Evolutionary conservation across 176 grass and related monocot species (phyloP).

Genomic region (Rhipidocladum racemiflorum): DNA sequence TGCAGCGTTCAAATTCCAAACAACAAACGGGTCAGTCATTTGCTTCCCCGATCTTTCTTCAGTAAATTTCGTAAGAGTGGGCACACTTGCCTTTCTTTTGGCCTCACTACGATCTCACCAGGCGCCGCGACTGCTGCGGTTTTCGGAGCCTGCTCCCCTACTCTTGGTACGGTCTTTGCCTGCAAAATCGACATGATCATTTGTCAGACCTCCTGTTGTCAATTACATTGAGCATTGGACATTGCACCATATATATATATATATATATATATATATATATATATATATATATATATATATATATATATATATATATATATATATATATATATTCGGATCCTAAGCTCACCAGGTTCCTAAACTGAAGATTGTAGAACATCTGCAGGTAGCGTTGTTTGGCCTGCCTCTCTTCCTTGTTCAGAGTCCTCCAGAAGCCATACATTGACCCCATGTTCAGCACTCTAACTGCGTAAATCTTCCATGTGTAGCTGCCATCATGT

Average conservation of each 20-base stretch:
- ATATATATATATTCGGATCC: neutral
- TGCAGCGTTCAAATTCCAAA: constrained; percentile 25
- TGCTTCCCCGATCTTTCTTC: constrained; percentile 37
- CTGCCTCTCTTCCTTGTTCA: constrained; percentile 68
- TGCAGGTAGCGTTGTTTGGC: constrained; percentile 71
- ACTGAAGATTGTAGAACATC: constrained; percentile 85
- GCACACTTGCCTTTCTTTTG: constrained; percentile 62
- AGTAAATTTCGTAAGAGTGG: constrained; percentile 53
- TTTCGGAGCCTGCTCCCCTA: constrained; percentile 20
- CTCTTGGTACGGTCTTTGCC: constrained; percentile 33
- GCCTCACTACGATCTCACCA: neutral
- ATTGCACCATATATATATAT: neutral
- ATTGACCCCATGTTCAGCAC: constrained; percentile 82
- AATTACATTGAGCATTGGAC: neutral
- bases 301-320: no score
- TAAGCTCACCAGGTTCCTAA: constrained; percentile 65
- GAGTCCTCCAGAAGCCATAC: constrained; percentile 81
- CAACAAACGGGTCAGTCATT: constrained; percentile 42
- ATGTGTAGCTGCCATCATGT: constrained; percentile 67
- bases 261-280: no score
- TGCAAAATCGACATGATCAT: neutral
- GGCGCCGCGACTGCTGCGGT: neutral
- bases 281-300: no score
- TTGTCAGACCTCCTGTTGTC: neutral
- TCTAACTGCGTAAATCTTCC: constrained; percentile 92